Base-by-base conservation (phyloP, 2,329 filamentous ascomycete species). In the Colletotrichum camelliae region DNA sequence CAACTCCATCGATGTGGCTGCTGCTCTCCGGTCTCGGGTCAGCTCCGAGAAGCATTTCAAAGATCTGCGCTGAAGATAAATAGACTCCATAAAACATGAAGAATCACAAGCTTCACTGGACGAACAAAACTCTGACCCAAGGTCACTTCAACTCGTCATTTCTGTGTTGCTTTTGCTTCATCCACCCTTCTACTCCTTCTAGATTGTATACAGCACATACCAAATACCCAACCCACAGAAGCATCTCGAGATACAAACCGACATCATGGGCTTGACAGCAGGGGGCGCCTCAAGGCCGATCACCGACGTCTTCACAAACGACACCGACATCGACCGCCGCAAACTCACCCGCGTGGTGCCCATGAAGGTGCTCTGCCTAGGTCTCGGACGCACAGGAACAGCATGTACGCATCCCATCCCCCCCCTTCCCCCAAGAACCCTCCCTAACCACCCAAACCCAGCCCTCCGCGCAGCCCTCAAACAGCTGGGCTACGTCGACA, bases 321-420 rank as follows among this genome's bases (percentile, higher is more conserved):
- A 94, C 81, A 94, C 92, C 57, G 90, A 92, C 81, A 93, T 95
- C 83, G 91, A 95, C 84, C 88, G 91, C 66, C 88, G 91, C 78
- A 86, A 92, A 86, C 93, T 92, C 83, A 89, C 88, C 75, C 91
- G 93, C 72, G 90, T 87, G 37, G 92, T 94, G 67, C 93, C 93
- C 39, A 95, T 95, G 93, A 91, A 91, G 82, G 91, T 95, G 62
- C 90, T 95, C 39, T 90, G 93, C 62, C 88, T 95, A 1, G 93
- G 93, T 61, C 88, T 94, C 21, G 92, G 92, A 71, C 89, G 93
- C 77, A 95, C 93, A 10, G 93, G 93, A 80, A 95, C 93, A 80
- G 90, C 92, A 39, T 94, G 91, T 91, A 61, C 13, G 31, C 27
- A 87, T 81, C 89, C 86, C 52, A n/a, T 39, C 13, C 68, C 24